Evolutionary conservation across 1,139 yeast species (phyloP).

Genomic region (Wickerhamiella pararugosa): DNA sequence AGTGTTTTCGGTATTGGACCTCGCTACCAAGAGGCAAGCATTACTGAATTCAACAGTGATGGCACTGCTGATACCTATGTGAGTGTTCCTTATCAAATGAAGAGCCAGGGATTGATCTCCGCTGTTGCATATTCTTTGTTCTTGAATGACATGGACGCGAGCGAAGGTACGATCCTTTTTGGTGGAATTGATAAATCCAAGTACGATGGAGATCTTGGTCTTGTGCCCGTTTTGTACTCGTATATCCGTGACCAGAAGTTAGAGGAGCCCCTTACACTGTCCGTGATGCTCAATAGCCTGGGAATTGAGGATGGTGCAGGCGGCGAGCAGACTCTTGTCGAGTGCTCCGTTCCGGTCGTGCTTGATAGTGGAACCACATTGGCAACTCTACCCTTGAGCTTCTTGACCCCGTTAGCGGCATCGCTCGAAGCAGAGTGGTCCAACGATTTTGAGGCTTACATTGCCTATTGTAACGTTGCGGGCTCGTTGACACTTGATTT

Average conservation of each 20-base stretch:
- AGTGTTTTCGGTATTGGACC: slow-evolving; percentile 52
- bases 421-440: slow-evolving; percentile 26
- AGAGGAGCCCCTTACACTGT: slow-evolving; percentile 7
- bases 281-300: slow-evolving; percentile 28
- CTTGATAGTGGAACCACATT: slow-evolving; percentile 59
- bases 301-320: slow-evolving; percentile 24
- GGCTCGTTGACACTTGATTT: slow-evolving; percentile 14
- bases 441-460: slow-evolving; percentile 16
- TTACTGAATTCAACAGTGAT: not conserved
- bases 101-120: slow-evolving; percentile 32
- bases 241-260: slow-evolving; percentile 13
- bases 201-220: slow-evolving; percentile 30
- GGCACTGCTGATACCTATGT: slow-evolving; percentile 9
- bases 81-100: slow-evolving; percentile 20
- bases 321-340: slow-evolving; percentile 24
- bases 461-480: slow-evolving; percentile 3
- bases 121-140: slow-evolving; percentile 37
- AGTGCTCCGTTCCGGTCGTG: slow-evolving; percentile 30
- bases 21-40: slow-evolving; percentile 8
- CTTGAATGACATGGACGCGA: slow-evolving; percentile 27
- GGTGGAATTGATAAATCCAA: slow-evolving; percentile 43
- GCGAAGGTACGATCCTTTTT: slow-evolving; percentile 35
- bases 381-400: slow-evolving; percentile 35
- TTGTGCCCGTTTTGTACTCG: slow-evolving; percentile 13
- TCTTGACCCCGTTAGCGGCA: slow-evolving; percentile 22